Evolutionary conservation across 768 basidiomycete genomes (phyloP), one percentile per base, ranked within the genome.

Genomic region (Serendipita sp.): DNA sequence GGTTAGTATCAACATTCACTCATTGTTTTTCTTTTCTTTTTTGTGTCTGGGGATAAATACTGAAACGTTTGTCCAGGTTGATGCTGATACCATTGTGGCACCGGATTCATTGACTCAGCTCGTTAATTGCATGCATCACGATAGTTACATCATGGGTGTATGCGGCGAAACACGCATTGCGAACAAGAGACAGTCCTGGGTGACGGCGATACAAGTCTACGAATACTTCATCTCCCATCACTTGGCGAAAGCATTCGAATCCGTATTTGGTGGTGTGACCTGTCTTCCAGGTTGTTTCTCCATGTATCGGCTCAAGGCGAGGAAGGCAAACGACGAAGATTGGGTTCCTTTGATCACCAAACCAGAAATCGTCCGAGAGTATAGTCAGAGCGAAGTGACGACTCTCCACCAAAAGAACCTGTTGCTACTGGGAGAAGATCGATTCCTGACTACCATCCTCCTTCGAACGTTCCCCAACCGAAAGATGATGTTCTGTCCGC

Each of bases 181-280:
- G 50, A 99, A 99, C 80, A 99, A 99, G 72, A 87, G 93, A 27
- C 84, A 92, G 66, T 93, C 92, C 23, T 99, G 96, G 96, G 93
- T 99, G 27, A 98, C 96, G 0, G 86, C 88, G 58, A 99, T 99
- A 70, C 96, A 99, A 73, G 95, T 98, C 45, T 94, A 92, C 72
- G 91, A 94, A 73, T 99, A 99, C 74, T 99, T 97, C 75, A 98
- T 99, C 71, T 97, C 94, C 43, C 96, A 99, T 74, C 95, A 99
- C 73, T 82, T 93, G 63, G 90, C 95, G 66, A 99, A 99, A 74
- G 94, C 91, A 4, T 99, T 99, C 75, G 96, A 99, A 74, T 93
- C 96, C 23, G 92, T 96, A 29, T 98, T 99, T 70, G 96, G 96
- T 71, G 96, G 96, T 83, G 96, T 99, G 65, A 93, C 96, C 11